Percentiles rank a stretch among this genome's conserved stretches.
These are phyloP conservation scores for Platanthera zijinensis DNA, from an alignment of 106 monocot genomes.

Conservation along the genomic window DNA sequence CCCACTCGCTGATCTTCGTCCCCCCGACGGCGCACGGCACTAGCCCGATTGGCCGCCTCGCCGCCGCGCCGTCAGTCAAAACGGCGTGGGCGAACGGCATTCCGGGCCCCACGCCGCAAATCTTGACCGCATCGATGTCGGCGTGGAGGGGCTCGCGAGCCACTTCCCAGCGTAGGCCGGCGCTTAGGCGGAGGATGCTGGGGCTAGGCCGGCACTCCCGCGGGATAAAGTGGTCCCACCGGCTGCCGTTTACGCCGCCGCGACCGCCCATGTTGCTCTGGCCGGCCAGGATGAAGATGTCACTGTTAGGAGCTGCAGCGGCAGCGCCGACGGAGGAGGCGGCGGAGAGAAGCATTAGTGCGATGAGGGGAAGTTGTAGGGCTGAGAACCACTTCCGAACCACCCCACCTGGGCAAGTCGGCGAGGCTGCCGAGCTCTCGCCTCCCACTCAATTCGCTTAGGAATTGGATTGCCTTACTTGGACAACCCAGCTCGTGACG, in stretches of 20 bases:
- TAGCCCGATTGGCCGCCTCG: conserved; percentile 6
- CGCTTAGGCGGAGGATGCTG: conserved; percentile 54
- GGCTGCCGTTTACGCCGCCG: conserved; percentile 28
- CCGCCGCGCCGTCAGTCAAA: neutral
- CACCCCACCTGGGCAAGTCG: too few species aligned
- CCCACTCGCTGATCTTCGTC: conserved; percentile 34
- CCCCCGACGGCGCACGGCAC: conserved; percentile 31
- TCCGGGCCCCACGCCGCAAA: conserved; percentile 76
- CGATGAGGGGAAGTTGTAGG: neutral
- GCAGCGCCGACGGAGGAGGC: neutral
- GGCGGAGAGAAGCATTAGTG: neutral
- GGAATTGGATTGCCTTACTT: too few species aligned
- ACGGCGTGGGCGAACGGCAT: conserved; percentile 58
- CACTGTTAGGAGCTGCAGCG: conserved; percentile 8
- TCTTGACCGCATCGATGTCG: conserved; percentile 57
- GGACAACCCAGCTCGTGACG: too few species aligned
- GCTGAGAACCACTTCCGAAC: too few species aligned
- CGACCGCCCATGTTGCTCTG: conserved; percentile 68
- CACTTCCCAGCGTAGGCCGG: conserved; percentile 29
- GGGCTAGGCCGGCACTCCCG: conserved; percentile 31
- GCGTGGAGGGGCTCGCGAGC: conserved; percentile 76
- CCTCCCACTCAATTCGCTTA: too few species aligned
- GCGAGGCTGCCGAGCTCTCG: too few species aligned
- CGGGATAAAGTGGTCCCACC: conserved; percentile 29
- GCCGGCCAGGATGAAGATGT: conserved; percentile 46